Evolutionary conservation across 257 asterid species (phyloP).

Genomic region (Parsonsia alboflavescens): DNA sequence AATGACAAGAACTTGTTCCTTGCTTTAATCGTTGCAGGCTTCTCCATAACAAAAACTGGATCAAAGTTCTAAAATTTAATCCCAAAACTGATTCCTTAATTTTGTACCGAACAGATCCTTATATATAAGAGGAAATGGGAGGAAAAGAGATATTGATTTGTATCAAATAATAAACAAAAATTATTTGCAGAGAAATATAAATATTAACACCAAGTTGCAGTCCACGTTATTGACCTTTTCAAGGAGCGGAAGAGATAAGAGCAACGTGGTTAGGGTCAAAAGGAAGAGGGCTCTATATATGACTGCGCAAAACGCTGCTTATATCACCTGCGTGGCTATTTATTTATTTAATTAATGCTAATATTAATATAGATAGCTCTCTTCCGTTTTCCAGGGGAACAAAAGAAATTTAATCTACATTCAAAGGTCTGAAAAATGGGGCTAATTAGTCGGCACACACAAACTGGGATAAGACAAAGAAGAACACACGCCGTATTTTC

Average conservation of each 20-base stretch:
- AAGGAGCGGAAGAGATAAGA: slow-evolving; percentile 1
- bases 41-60: slow-evolving; percentile 23
- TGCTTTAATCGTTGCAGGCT: slow-evolving; percentile 13
- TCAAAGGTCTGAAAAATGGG: slow-evolving; percentile 31
- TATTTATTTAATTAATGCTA: too few relatives aligned
- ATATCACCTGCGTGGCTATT: neutral
- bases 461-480: neutral
- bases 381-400: too few relatives aligned
- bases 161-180: too few relatives aligned
- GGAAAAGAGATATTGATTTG: too few relatives aligned
- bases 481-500: neutral
- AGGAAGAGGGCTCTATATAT: neutral
- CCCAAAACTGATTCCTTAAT: too few relatives aligned
- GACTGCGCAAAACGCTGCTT: neutral
- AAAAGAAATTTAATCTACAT: neutral
- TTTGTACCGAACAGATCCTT: too few relatives aligned
- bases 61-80: neutral
- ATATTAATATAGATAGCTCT: too few relatives aligned
- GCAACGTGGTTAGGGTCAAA: slow-evolving; percentile 14
- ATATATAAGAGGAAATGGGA: too few relatives aligned
- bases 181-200: neutral
- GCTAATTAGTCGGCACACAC: slow-evolving; percentile 20
- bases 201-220: neutral
- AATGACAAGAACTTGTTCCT: slow-evolving; percentile 27
- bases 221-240: slow-evolving; percentile 7